phyloP scores from a whole-genome alignment of 805 yeast genomes.

The Lachancea meyersii region DNA sequence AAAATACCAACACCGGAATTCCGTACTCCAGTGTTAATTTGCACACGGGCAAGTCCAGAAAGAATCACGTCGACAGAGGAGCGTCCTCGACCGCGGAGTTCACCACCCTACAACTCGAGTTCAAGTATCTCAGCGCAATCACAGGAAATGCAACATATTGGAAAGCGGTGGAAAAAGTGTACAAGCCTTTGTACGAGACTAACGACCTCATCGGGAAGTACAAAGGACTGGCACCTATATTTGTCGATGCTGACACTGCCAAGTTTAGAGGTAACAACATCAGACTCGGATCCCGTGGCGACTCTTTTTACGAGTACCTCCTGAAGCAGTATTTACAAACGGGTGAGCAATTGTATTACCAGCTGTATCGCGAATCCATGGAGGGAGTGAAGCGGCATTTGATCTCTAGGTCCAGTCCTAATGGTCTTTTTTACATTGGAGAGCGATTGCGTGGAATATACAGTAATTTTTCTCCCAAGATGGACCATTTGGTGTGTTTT shows the following conservation, averaged over 20 bases:
- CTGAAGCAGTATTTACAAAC: slow-evolving; percentile 83
- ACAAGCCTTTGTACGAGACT: slow-evolving; percentile 58
- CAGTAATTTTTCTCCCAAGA: slow-evolving; percentile 56
- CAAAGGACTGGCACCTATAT: slow-evolving; percentile 81
- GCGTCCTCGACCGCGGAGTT: slow-evolving; percentile 89
- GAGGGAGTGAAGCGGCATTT: slow-evolving; percentile 69
- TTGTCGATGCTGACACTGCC: slow-evolving; percentile 69
- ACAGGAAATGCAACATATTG: slow-evolving; percentile 78
- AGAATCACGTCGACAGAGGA: slow-evolving; percentile 61
- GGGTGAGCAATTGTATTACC: slow-evolving; percentile 51
- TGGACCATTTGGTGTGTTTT: slow-evolving; percentile 93
- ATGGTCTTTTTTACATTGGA: slow-evolving; percentile 61
- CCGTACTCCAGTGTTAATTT: slow-evolving; percentile 79
- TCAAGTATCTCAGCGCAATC: slow-evolving; percentile 70
- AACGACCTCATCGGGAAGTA: slow-evolving; percentile 34
- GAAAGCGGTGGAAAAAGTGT: slow-evolving; percentile 70
- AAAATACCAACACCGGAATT: slow-evolving; percentile 51
- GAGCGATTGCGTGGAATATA: slow-evolving; percentile 68
- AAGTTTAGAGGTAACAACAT: slow-evolving; percentile 57
- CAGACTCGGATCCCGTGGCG: slow-evolving; percentile 86
- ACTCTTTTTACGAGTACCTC: slow-evolving; percentile 85
- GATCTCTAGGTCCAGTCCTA: slow-evolving; percentile 55
- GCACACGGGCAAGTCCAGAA: slow-evolving; percentile 51
- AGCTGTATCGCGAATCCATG: slow-evolving; percentile 71
- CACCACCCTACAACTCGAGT: slow-evolving; percentile 78